Conservation (phyloP, 164 flowering plant species). For the Liriodendron chinense region DNA sequence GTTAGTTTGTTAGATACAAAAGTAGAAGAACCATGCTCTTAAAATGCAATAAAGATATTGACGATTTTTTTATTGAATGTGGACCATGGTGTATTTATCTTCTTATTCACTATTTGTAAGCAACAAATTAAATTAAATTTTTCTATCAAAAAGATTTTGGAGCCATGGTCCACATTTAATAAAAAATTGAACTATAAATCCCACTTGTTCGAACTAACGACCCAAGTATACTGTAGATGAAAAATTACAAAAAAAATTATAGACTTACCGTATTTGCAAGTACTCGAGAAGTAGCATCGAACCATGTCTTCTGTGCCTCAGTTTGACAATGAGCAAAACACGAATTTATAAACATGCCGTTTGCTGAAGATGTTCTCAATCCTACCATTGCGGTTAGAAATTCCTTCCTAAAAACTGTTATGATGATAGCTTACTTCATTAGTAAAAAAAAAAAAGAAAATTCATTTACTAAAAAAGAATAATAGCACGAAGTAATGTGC, state of each 20-base stretch:
- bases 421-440: not conserved
- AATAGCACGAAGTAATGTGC: too few species aligned
- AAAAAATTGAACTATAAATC: too few species aligned
- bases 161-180: not conserved
- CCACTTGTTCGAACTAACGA: too few species aligned
- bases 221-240: not conserved
- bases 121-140: too few species aligned
- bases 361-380: conserved; percentile 35
- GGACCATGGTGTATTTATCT: not conserved
- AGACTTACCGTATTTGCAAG: conserved; percentile 45
- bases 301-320: conserved; percentile 79
- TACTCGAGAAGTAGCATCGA: conserved; percentile 51
- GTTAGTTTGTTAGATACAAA: too few species aligned
- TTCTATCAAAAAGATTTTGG: not conserved
- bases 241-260: not conserved
- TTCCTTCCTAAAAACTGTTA: conserved; percentile 56
- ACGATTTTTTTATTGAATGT: not conserved
- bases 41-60: too few species aligned
- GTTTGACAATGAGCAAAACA: conserved; percentile 92
- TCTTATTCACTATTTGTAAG: not conserved
- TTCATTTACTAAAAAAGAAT: too few species aligned
- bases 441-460: not conserved
- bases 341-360: conserved; percentile 71
- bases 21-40: too few species aligned
- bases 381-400: conserved; percentile 53